A percentile compares a stretch with the other conserved stretches of the same genome.
Conservation (phyloP, 116 monocot genomes). For the Zostera marina region DNA sequence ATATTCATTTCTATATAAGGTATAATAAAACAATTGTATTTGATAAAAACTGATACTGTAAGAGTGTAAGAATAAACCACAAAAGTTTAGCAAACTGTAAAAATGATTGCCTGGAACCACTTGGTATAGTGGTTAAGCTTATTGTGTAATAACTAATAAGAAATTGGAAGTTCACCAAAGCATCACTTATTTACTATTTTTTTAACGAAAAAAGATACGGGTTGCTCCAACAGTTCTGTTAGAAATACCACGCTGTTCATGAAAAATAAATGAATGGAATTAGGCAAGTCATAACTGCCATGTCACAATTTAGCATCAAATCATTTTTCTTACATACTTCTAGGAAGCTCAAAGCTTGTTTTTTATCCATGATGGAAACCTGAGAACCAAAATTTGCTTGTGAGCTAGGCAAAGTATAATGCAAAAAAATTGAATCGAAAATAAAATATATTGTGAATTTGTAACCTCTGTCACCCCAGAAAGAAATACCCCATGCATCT, state of each 20-base stretch:
- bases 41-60: not conserved
- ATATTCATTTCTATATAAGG: conserved; percentile 60
- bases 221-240: conserved; percentile 82
- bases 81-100: not conserved
- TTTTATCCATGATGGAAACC: conserved; percentile 31
- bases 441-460: not conserved
- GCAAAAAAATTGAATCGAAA: not conserved
- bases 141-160: no score
- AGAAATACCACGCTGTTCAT: conserved; percentile 62
- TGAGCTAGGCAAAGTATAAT: not conserved
- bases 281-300: not conserved
- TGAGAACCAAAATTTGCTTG: conserved; percentile 10
- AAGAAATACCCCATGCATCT: conserved; percentile 51
- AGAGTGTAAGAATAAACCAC: not conserved
- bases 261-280: conserved; percentile 1
- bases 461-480: conserved; percentile 63
- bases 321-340: conserved; percentile 42
- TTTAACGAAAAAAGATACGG: conserved; percentile 37
- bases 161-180: no score
- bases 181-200: no score
- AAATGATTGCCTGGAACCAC: not conserved
- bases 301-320: not conserved
- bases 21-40: not conserved
- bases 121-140: no score
- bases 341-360: conserved; percentile 53